Conservation (phyloP, 148 eudicot species). For the Silene latifolia region DNA sequence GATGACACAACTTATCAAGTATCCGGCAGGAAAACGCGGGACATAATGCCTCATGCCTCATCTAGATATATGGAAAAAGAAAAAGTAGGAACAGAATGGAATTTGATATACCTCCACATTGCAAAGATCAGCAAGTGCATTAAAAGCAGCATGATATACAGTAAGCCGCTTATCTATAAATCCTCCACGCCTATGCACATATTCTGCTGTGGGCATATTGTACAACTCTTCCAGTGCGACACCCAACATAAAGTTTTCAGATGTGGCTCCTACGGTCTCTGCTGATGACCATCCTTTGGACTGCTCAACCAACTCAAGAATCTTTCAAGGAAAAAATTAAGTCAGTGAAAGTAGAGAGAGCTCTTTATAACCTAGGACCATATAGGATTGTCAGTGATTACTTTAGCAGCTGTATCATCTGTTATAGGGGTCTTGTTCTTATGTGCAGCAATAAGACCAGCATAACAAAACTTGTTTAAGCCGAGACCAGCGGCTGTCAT, state of each 20-base stretch:
- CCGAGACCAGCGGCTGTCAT: conserved; percentile 99
- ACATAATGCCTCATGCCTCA: not conserved
- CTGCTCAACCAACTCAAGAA: conserved; percentile 91
- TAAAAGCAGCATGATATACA: conserved; percentile 84
- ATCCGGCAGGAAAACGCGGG: not conserved
- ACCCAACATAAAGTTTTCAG: conserved; percentile 78
- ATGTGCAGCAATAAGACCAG: conserved; percentile 89
- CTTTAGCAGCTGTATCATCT: conserved; percentile 61
- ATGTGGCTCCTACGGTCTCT: conserved; percentile 42
- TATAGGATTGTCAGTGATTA: conserved; percentile 26
- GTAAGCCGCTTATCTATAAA: conserved; percentile 55
- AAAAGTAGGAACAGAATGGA: not conserved
- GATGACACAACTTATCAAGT: not conserved
- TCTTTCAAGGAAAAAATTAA: conserved; percentile 36
- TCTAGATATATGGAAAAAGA: not conserved
- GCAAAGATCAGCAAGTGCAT: conserved; percentile 68
- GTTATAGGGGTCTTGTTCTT: conserved; percentile 53
- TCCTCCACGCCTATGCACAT: conserved; percentile 59
- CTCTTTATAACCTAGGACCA: not conserved
- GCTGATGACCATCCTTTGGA: conserved; percentile 90
- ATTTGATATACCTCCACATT: conserved; percentile 57
- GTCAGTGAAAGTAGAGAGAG: conserved; percentile 5
- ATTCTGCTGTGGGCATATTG: conserved; percentile 72
- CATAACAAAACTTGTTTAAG: conserved; percentile 87
- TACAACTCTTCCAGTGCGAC: conserved; percentile 74